A percentile compares a stretch with the other conserved stretches of the same genome.
Evolutionary conservation across 768 basidiomycete species (phyloP).

Genomic region (Phaeotremella skinneri): DNA sequence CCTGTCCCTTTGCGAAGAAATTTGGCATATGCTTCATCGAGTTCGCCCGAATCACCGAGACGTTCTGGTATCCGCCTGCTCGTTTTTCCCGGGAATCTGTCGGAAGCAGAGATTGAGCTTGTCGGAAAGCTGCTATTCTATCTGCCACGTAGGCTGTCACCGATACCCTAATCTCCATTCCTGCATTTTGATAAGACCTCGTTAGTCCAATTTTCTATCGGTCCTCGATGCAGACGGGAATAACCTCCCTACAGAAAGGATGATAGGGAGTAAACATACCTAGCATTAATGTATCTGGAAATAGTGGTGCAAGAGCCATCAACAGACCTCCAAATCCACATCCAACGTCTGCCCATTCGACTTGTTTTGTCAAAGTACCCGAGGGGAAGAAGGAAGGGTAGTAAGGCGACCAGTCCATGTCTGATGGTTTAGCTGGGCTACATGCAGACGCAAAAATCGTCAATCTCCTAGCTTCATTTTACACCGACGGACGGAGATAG

Average conservation of each 20-base stretch:
- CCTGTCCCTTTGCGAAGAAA: constrained; percentile 84
- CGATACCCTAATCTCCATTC: constrained; percentile 94
- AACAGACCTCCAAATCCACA: constrained; percentile 96
- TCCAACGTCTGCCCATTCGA: constrained; percentile 94
- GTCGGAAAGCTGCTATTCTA: constrained; percentile 86
- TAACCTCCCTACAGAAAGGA: neutral
- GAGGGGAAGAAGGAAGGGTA: constrained; percentile 66
- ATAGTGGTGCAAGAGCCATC: constrained; percentile 81
- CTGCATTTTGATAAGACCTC: constrained; percentile 53
- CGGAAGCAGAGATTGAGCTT: constrained; percentile 38
- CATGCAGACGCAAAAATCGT: constrained; percentile 2
- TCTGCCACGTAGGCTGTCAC: constrained; percentile 96
- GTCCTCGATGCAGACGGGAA: constrained; percentile 1
- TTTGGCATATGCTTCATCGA: constrained; percentile 99
- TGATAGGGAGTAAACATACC: constrained; percentile 58
- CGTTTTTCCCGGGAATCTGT: constrained; percentile 20
- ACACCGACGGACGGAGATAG: too few relatives aligned
- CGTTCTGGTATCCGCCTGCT: constrained; percentile 61
- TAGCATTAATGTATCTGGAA: constrained; percentile 87
- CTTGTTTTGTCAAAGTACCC: constrained; percentile 55
- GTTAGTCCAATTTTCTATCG: neutral
- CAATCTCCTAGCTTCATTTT: neutral
- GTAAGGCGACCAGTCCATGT: constrained; percentile 77
- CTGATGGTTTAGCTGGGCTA: constrained; percentile 65
- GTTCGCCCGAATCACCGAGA: constrained; percentile 91